These are phyloP conservation scores for Saccharomycopsis babjevae DNA, from an alignment of 805 yeast species.

Conservation along the genomic window DNA sequence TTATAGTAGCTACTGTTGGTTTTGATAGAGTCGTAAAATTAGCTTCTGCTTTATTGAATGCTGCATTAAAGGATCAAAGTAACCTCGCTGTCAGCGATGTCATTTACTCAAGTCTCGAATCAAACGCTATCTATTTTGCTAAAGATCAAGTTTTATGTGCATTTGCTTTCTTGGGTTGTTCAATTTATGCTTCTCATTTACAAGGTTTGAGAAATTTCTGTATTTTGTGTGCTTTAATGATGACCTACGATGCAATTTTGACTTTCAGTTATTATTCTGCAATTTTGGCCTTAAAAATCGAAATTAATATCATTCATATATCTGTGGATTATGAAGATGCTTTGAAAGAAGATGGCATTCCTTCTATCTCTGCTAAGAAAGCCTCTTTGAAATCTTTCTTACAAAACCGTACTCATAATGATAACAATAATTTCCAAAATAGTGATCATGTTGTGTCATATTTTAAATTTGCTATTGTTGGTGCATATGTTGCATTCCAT, in stretches of 20 bases:
- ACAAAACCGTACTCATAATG: slow-evolving; percentile 12
- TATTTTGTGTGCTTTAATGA: slow-evolving; percentile 56
- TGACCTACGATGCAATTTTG: slow-evolving; percentile 60
- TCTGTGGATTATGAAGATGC: slow-evolving; percentile 68
- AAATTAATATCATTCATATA: slow-evolving; percentile 76
- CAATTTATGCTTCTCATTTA: slow-evolving; percentile 53
- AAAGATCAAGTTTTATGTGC: slow-evolving; percentile 72
- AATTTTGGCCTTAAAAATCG: slow-evolving; percentile 76
- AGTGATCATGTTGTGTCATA: slow-evolving; percentile 31
- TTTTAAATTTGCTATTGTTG: slow-evolving; percentile 51
- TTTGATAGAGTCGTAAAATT: slow-evolving; percentile 75
- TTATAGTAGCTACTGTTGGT: slow-evolving; percentile 84
- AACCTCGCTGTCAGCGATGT: slow-evolving; percentile 22
- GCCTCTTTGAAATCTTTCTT: slow-evolving; percentile 36
- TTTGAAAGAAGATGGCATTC: slow-evolving; percentile 87
- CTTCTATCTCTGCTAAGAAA: slow-evolving; percentile 59
- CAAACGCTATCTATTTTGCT: slow-evolving; percentile 32
- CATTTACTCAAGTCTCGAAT: slow-evolving; percentile 27
- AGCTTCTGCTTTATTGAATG: slow-evolving; percentile 47
- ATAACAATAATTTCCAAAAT: slow-evolving; percentile 21
- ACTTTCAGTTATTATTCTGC: slow-evolving; percentile 78
- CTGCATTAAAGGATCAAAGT: slow-evolving; percentile 26
- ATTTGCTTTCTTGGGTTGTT: slow-evolving; percentile 56
- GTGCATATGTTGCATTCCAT: slow-evolving; percentile 51
- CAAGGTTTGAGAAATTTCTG: slow-evolving; percentile 76